These are phyloP conservation scores for Pseudozyma thailandica DNA, from an alignment of 1,284 basidiomycete species.

Conservation along the genomic window DNA sequence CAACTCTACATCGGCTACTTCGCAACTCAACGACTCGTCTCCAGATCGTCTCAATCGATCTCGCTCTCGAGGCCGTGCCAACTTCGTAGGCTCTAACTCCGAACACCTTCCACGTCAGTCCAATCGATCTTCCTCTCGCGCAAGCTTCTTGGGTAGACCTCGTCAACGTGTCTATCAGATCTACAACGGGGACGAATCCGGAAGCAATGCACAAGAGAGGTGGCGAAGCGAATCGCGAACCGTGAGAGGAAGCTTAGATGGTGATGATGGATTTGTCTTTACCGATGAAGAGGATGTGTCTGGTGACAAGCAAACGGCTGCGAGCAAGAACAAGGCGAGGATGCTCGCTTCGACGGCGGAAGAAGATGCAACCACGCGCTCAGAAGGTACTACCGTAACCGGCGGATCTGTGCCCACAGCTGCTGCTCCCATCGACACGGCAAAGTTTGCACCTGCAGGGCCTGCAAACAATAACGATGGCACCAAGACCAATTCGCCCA, in stretches of 20 bases:
- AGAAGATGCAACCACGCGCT: slow-evolving; percentile 11
- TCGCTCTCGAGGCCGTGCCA: slow-evolving; percentile 27
- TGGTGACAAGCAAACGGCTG: not conserved
- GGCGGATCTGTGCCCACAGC: not conserved
- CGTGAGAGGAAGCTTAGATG: slow-evolving; percentile 33
- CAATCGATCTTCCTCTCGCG: slow-evolving; percentile 38
- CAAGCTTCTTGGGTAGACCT: slow-evolving; percentile 41
- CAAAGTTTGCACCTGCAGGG: not conserved
- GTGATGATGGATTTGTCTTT: slow-evolving; percentile 34
- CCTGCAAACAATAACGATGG: not conserved
- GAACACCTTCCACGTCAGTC: slow-evolving; percentile 9
- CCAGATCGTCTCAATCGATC: slow-evolving; percentile 23
- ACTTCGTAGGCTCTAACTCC: slow-evolving; percentile 19
- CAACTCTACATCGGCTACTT: not conserved
- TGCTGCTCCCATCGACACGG: slow-evolving; percentile 8
- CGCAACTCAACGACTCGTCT: slow-evolving; percentile 7
- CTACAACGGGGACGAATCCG: slow-evolving; percentile 6
- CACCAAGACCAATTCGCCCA: not conserved
- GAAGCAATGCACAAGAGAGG: not conserved
- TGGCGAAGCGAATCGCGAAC: slow-evolving; percentile 43
- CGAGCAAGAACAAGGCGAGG: not conserved
- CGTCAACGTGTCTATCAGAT: slow-evolving; percentile 43
- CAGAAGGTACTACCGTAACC: slow-evolving; percentile 15
- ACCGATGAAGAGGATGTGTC: slow-evolving; percentile 22
- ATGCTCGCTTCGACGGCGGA: slow-evolving; percentile 22